A percentile compares a stretch with the other conserved stretches of the same genome.
phyloP scores from a whole-genome alignment of 495 filamentous ascomycete species.

The Tirmania nivea region DNA sequence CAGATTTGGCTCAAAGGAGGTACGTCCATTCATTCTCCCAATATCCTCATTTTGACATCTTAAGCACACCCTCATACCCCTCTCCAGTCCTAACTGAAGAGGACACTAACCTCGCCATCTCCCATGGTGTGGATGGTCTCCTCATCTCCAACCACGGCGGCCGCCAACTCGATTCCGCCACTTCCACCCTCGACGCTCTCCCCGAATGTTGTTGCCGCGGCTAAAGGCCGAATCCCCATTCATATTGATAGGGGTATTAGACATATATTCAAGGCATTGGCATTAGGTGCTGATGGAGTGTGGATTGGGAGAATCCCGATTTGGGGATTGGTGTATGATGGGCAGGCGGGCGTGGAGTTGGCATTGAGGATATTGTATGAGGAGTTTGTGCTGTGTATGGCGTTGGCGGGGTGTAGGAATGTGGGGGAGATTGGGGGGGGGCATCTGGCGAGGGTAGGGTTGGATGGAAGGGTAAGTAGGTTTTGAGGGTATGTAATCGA shows the following conservation, averaged over 20 bases:
- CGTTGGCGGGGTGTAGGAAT: conserved; percentile 45
- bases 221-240: conserved; percentile 68
- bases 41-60: conserved; percentile 28
- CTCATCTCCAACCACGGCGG: conserved; percentile 95
- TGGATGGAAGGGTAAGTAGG: no score
- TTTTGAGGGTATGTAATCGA: no score
- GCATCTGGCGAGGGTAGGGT: conserved; percentile 21
- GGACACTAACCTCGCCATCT: conserved; percentile 65
- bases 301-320: conserved; percentile 89
- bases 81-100: conserved; percentile 76
- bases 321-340: conserved; percentile 88
- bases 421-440: conserved; percentile 26
- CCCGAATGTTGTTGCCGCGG: conserved; percentile 43
- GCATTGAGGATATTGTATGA: conserved; percentile 92
- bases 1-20: conserved; percentile 81
- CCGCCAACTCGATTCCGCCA: conserved; percentile 78
- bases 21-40: conserved; percentile 16
- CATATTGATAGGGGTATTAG: conserved; percentile 81
- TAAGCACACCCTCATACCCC: conserved; percentile 30
- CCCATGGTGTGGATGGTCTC: conserved; percentile 68
- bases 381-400: conserved; percentile 99
- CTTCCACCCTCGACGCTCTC: conserved; percentile 70
- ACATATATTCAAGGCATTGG: conserved; percentile 87
- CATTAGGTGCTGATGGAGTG: conserved; percentile 76
- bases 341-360: conserved; percentile 61